A percentile compares a stretch with the other conserved stretches of the same genome.
Conservation (phyloP, 768 basidiomycete species). For the Gymnopilus dilepis region DNA sequence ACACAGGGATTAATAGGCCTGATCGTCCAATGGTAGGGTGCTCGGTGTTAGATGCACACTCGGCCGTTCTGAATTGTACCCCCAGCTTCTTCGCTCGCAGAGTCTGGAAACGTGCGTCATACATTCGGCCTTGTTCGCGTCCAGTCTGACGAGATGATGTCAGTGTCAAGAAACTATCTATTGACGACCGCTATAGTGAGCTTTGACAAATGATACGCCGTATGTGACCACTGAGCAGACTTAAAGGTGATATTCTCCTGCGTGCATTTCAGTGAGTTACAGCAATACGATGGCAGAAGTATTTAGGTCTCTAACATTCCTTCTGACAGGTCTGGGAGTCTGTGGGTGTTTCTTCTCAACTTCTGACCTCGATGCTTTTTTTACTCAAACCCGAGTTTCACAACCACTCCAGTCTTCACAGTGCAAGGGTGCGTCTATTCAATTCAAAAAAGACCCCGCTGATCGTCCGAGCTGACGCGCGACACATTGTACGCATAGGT, state of each 20-base stretch:
- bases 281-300: neutral
- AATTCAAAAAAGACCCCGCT: neutral
- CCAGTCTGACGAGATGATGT: slow-evolving; percentile 7
- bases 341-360: slow-evolving; percentile 32
- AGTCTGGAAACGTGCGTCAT: slow-evolving; percentile 51
- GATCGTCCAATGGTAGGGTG: slow-evolving; percentile 50
- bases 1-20: slow-evolving; percentile 51
- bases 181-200: slow-evolving; percentile 50
- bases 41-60: neutral
- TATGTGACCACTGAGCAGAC: neutral
- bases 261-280: slow-evolving; percentile 48
- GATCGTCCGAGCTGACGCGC: neutral
- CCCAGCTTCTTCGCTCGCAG: slow-evolving; percentile 57
- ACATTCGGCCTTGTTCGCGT: neutral
- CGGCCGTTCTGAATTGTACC: neutral
- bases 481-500: slow-evolving; percentile 29
- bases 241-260: slow-evolving; percentile 43
- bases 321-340: slow-evolving; percentile 42
- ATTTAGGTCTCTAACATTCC: neutral
- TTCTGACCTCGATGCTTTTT: slow-evolving; percentile 2
- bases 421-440: slow-evolving; percentile 44
- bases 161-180: slow-evolving; percentile 50
- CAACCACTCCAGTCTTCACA: slow-evolving; percentile 44
- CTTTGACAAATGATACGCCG: neutral
- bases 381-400: slow-evolving; percentile 4